A percentile compares a stretch with the other conserved stretches of the same genome.
Evolutionary conservation across 2,329 filamentous ascomycete species (phyloP).

Genomic region (Sclerotinia subarctica): DNA sequence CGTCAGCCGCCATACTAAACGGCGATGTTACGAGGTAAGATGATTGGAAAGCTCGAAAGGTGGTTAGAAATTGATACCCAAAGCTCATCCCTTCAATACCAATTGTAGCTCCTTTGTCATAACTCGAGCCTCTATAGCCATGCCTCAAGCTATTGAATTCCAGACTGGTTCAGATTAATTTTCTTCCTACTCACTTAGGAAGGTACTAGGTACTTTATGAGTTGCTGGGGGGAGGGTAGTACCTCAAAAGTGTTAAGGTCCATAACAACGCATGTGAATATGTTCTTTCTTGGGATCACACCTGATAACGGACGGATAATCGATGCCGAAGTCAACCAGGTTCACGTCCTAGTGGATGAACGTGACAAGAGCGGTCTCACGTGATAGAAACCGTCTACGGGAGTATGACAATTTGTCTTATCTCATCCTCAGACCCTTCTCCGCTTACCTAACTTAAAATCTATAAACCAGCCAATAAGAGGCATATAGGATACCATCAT

Average conservation of each 20-base stretch:
- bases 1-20: not conserved
- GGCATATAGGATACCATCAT: too few species aligned
- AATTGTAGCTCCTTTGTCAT: not conserved
- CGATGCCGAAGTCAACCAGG: not conserved
- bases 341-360: not conserved
- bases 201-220: not conserved
- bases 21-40: not conserved
- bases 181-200: conserved; percentile 3
- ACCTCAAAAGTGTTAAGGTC: not conserved
- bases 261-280: conserved; percentile 2
- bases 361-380: not conserved
- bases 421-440: too few species aligned
- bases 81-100: not conserved
- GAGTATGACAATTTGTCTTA: too few species aligned
- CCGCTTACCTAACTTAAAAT: too few species aligned
- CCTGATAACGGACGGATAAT: not conserved
- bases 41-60: not conserved
- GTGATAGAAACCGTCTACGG: not conserved
- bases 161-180: not conserved
- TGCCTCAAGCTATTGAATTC: not conserved
- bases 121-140: not conserved
- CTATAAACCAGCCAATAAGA: too few species aligned
- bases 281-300: not conserved
- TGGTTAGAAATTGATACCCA: not conserved
- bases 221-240: not conserved